Evolutionary conservation across 192 early-diverging fungal species (phyloP), one percentile per base, ranked within the genome.

Genomic region (Coemansia sp.): DNA sequence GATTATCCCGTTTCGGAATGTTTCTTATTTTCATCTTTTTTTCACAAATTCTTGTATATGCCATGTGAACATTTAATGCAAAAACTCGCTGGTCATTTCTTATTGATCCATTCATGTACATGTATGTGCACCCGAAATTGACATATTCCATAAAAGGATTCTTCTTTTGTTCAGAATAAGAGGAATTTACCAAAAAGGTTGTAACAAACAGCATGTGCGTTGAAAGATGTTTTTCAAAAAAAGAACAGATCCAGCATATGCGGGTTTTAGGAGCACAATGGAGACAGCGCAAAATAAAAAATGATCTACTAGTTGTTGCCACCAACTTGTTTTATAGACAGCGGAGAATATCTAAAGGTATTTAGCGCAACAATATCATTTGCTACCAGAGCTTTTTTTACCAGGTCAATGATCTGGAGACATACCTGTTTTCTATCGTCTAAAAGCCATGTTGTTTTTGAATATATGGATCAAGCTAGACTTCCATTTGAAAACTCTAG

Each of bases 51-150:
- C 48, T 59, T 33, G 9, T 42, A 18, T 30, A n/a, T n/a, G n/a
- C 61, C 46, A 63, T 56, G 53, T 56, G 53, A 56, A 56, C 53
- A 56, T 49, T 49, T 21, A 21, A 21, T 12, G 4, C 7, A 49
- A 25, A 5, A 21, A 25, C 6, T 23, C 10, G 10, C 37, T 39
- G 37, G 37, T 39, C 0, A 15, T 39, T 3, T 39, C 37, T 39
- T 39, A 49, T 25, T 49, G 46, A 13, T 49, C 46, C 16, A 45
- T 45, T 16, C 42, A 2, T n/a, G 42, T 18, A 45, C 42, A 43
- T 8, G 15, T 13, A 39, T 7, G 37, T 15, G 37, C 37, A 15
- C 37, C 37, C 10, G 42, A 45, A 45, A n/a, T 13, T n/a, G 5
- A 18, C n/a, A n/a, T n/a, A 12, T 45, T 45, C 42, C 46, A 49